Percentiles rank a stretch among this genome's conserved stretches.
These are phyloP conservation scores for Beauveria caledonica DNA, from an alignment of 2,329 filamentous ascomycete species.

Conservation along the genomic window DNA sequence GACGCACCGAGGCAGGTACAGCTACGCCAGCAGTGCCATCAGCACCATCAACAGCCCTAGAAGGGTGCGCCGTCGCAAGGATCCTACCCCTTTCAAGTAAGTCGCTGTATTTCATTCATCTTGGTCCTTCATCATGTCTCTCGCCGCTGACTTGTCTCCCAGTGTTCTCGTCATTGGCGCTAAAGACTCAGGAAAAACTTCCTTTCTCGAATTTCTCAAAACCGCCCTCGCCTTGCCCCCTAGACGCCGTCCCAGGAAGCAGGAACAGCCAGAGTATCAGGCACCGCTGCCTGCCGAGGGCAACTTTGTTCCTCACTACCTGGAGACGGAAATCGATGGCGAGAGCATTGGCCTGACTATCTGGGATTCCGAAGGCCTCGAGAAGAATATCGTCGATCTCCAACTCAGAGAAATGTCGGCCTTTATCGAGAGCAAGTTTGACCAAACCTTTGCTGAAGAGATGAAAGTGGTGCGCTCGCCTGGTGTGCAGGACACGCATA, in stretches of 20 bases:
- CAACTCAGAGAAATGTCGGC: conserved; percentile 85
- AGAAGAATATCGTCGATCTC: conserved; percentile 90
- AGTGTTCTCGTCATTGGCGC: conserved; percentile 89
- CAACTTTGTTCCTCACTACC: conserved; percentile 78
- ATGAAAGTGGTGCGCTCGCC: conserved; percentile 94
- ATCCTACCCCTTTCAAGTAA: conserved; percentile 97
- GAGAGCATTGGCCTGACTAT: conserved; percentile 88
- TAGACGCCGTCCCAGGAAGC: conserved; percentile 59
- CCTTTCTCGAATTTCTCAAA: conserved; percentile 92
- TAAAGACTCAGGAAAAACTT: conserved; percentile 84
- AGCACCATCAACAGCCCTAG: conserved; percentile 91
- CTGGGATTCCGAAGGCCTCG: conserved; percentile 93
- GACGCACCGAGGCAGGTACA: conserved; percentile 92
- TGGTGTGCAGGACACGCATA: conserved; percentile 90
- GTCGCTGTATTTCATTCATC: conserved; percentile 28
- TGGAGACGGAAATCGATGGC: conserved; percentile 89
- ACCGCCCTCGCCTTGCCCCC: conserved; percentile 74
- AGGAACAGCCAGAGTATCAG: conserved; percentile 51
- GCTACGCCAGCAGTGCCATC: conserved; percentile 85
- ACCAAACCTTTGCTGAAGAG: conserved; percentile 94
- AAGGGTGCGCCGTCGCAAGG: conserved; percentile 86
- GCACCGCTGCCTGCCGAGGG: conserved; percentile 46
- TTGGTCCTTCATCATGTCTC: neutral
- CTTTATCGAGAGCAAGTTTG: conserved; percentile 96
- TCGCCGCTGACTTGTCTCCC: conserved; percentile 9